Conservation (phyloP, 1,284 basidiomycete genomes). For the Puccinia polysora region DNA sequence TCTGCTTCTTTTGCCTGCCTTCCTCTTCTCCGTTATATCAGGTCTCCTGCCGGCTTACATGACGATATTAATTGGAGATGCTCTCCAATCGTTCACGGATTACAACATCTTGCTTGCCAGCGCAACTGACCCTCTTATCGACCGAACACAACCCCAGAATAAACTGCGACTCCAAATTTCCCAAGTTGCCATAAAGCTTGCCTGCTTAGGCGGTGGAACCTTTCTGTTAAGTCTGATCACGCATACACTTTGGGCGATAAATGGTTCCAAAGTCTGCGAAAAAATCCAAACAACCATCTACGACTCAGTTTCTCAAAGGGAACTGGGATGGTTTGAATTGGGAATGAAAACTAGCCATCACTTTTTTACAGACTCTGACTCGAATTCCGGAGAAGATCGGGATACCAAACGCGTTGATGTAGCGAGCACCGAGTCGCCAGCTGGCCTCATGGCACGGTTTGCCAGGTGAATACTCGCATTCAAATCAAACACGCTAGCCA, state of each 20-base stretch:
- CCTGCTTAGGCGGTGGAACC: conserved; percentile 66
- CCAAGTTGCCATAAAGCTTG: conserved; percentile 64
- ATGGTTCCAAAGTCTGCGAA: conserved; percentile 74
- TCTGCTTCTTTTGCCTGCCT: conserved; percentile 63
- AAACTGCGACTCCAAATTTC: conserved; percentile 62
- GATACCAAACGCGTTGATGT: conserved; percentile 54
- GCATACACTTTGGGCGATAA: conserved; percentile 76
- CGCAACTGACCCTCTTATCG: conserved; percentile 41
- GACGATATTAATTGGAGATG: conserved; percentile 80
- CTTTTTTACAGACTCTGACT: conserved; percentile 54
- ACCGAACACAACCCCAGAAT: conserved; percentile 49
- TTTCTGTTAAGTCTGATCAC: conserved; percentile 70
- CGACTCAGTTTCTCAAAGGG: conserved; percentile 59
- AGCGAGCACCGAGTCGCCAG: conserved; percentile 61
- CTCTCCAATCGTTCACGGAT: conserved; percentile 70
- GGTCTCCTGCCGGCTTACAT: conserved; percentile 85
- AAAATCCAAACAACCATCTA: conserved; percentile 69
- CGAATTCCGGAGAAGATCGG: conserved; percentile 56
- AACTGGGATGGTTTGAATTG: conserved; percentile 50
- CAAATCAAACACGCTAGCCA: neutral
- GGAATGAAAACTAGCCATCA: conserved; percentile 45
- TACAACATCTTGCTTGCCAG: conserved; percentile 57
- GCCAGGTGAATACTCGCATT: conserved; percentile 64
- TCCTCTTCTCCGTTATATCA: conserved; percentile 64
- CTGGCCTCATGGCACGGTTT: conserved; percentile 90